These are phyloP conservation scores for Verruconis gallopava DNA, from an alignment of 2,329 filamentous ascomycete species.

Conservation along the genomic window DNA sequence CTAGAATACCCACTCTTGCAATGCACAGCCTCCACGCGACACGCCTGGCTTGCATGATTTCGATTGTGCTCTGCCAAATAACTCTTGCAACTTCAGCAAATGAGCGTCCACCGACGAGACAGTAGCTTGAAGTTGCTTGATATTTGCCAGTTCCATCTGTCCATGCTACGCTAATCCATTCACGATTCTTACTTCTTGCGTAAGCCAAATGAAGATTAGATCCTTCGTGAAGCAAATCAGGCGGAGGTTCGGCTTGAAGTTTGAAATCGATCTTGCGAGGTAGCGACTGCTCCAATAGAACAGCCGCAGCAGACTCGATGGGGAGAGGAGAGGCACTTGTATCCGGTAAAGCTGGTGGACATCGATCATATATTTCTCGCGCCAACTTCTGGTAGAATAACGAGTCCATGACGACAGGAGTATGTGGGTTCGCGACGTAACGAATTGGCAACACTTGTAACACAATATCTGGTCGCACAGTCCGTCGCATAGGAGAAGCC, in stretches of 20 bases:
- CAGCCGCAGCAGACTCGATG: slow-evolving; percentile 50
- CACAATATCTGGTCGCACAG: slow-evolving; percentile 45
- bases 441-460: slow-evolving; percentile 62
- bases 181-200: slow-evolving; percentile 54
- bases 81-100: slow-evolving; percentile 57
- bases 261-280: slow-evolving; percentile 64
- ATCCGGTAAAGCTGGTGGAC: slow-evolving; percentile 28
- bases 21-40: slow-evolving; percentile 69
- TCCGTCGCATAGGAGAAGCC: slow-evolving; percentile 15
- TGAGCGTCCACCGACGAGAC: slow-evolving; percentile 46
- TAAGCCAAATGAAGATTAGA: slow-evolving; percentile 73
- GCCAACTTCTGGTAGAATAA: slow-evolving; percentile 50
- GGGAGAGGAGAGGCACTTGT: slow-evolving; percentile 37
- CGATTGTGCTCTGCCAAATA: slow-evolving; percentile 65
- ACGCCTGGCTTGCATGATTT: slow-evolving; percentile 56
- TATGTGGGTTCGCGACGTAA: slow-evolving; percentile 50
- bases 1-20: slow-evolving; percentile 57
- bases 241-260: slow-evolving; percentile 51
- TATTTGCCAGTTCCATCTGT: slow-evolving; percentile 63
- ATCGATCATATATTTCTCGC: slow-evolving; percentile 67
- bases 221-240: slow-evolving; percentile 64
- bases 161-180: slow-evolving; percentile 73
- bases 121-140: slow-evolving; percentile 62
- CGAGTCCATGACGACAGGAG: slow-evolving; percentile 49
- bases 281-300: slow-evolving; percentile 57